These are phyloP conservation scores for Chalciporus sphaerocephalus DNA, from an alignment of 768 basidiomycete genomes.

Conservation along the genomic window DNA sequence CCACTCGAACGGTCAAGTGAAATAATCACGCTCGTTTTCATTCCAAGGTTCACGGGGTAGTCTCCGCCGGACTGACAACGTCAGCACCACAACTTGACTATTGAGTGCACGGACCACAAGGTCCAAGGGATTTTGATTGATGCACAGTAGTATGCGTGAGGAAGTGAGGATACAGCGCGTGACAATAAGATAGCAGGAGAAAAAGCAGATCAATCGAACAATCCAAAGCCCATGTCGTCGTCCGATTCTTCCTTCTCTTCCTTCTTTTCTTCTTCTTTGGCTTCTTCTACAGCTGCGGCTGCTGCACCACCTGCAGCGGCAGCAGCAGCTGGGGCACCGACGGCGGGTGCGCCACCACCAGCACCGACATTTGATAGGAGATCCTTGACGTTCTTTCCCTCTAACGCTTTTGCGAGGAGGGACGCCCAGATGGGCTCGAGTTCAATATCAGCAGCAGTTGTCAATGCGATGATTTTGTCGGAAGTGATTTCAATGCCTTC, in stretches of 20 bases:
- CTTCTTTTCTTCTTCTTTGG: constrained; percentile 79
- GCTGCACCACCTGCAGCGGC: constrained; percentile 55
- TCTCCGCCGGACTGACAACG: no score
- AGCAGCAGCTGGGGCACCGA: constrained; percentile 47
- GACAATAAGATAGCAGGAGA: constrained; percentile 25
- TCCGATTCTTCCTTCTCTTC: constrained; percentile 88
- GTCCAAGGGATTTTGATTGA: constrained; percentile 23
- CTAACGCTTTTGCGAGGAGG: constrained; percentile 95
- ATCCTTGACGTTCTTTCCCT: constrained; percentile 97
- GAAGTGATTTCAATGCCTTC: constrained; percentile 94
- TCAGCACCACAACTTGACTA: neutral
- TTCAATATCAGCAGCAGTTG: constrained; percentile 76
- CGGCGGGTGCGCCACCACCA: constrained; percentile 83
- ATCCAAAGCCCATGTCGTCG: constrained; percentile 88
- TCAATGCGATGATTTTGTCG: constrained; percentile 89
- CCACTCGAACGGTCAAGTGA: no score
- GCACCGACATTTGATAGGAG: constrained; percentile 92
- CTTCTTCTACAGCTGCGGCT: constrained; percentile 66
- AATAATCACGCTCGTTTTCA: no score
- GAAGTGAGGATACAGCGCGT: constrained; percentile 13
- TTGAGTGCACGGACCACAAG: constrained; percentile 14
- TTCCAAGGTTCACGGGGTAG: no score
- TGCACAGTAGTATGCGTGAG: constrained; percentile 17
- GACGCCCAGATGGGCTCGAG: constrained; percentile 97
- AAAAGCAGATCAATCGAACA: constrained; percentile 72